Evolutionary conservation across 257 asterid species (phyloP).

Genomic region (Ocimum tenuiflorum): DNA sequence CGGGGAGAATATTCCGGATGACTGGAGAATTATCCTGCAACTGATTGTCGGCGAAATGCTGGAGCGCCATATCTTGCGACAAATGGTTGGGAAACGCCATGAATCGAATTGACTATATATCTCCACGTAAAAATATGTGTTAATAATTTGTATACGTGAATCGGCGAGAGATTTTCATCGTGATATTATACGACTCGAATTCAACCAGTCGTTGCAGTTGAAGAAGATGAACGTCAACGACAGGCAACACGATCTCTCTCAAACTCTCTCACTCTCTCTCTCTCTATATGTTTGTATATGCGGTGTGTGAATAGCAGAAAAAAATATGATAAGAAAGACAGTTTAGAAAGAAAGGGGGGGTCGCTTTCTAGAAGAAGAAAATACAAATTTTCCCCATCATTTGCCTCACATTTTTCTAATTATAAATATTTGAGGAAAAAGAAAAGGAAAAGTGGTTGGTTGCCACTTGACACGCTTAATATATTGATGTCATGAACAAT

Average conservation of each 20-base stretch:
- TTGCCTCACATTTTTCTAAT: background rate
- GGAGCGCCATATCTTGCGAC: conserved; percentile 52
- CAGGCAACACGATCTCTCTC: background rate
- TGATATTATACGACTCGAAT: no score
- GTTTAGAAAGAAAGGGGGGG: background rate
- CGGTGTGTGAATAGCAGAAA: background rate
- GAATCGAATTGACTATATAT: background rate
- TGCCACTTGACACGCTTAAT: background rate
- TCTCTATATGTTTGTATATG: background rate
- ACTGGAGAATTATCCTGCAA: conserved; percentile 22
- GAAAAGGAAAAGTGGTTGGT: background rate
- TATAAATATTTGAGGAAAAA: background rate
- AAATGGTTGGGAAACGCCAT: conserved; percentile 52
- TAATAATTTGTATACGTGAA: background rate
- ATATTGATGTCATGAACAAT: background rate
- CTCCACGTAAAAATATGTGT: no score
- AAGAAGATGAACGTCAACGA: conserved; percentile 2
- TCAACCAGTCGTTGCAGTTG: background rate
- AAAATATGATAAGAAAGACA: background rate
- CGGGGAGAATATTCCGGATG: conserved; percentile 15
- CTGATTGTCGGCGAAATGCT: conserved; percentile 43
- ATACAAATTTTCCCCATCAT: background rate
- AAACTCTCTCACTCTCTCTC: background rate
- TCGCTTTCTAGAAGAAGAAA: background rate
- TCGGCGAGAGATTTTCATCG: background rate